Base-by-base conservation (phyloP, 1,284 basidiomycete species). In the Phylloboletellus chloephorus region DNA sequence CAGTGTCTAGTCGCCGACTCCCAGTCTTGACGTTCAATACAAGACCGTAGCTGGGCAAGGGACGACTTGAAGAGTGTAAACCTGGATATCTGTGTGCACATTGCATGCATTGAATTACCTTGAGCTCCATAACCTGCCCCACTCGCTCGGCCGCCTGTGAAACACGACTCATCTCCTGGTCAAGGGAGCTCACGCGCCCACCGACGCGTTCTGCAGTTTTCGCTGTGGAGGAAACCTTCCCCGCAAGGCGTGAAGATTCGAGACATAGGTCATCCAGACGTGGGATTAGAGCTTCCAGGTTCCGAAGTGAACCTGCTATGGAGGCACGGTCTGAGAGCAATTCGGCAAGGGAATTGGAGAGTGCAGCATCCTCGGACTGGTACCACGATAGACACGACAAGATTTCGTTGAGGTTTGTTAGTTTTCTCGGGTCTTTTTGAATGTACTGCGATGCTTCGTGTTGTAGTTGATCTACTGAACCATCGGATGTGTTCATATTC, bases 1-100 rank as follows among this genome's bases (percentile, higher is more conserved):
- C 94, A 96, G 56, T 93, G 85, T 48, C 89, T 74, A 1, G 91
- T 85, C 1, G 95, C 95, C 11, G 88, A 80, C 60, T 98, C 95
- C 94, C 95, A 99, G 60, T 98, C 96, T 50, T 84, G 77, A 43
- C 71, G 73, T 26, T 90, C 86, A 26, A 98, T 93, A 5, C 89
- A 77, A 1, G 72, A 63, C 46, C 86, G 81, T 7, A 97, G 71
- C 12, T 81, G 79, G 21, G 76, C 68, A 17, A 98, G 69, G 0
- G 93, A 91, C 8, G 82, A 81, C 89, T 92, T 54, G 44, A 41
- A 31, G 16, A 44, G 25, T 12, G 46, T 62, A 11, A 61, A 32
- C 19, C 20, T 43, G 13, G 26, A 16, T 22, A 19, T 12, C 5
- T 20, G 23, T 37, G 34, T 5, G 7, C 2, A 25, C 7, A 41